phyloP scores from a whole-genome alignment of 768 basidiomycete species.

The Galerina marginata region DNA sequence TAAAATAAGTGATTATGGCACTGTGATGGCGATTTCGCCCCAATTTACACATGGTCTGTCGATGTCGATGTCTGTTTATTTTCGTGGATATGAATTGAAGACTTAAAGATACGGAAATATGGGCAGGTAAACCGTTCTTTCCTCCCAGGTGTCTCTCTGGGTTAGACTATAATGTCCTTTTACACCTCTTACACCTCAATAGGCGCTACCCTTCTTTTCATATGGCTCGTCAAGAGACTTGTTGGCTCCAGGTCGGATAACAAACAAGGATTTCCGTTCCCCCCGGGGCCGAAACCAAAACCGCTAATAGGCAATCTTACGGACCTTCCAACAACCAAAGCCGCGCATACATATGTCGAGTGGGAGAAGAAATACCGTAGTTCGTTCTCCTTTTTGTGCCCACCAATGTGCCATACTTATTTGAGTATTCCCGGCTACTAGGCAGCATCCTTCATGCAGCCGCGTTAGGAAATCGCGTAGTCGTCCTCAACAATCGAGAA shows the following conservation, averaged over 20 bases:
- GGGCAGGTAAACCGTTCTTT: no score
- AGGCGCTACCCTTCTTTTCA: background rate
- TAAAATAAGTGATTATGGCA: no score
- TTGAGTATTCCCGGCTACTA: background rate
- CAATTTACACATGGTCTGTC: no score
- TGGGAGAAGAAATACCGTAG: slow-evolving; percentile 13
- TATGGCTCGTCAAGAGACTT: background rate
- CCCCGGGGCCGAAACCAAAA: slow-evolving; percentile 25
- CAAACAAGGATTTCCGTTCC: background rate
- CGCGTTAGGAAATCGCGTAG: slow-evolving; percentile 20
- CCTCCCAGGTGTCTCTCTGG: no score
- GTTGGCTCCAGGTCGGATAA: background rate
- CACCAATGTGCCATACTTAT: no score
- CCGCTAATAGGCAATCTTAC: slow-evolving; percentile 26
- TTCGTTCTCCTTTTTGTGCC: background rate
- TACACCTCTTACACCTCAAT: no score
- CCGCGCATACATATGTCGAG: background rate
- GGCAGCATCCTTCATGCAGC: background rate
- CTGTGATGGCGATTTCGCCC: no score
- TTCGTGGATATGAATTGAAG: no score
- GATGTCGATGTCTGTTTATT: no score
- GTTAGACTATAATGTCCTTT: no score
- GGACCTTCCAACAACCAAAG: slow-evolving; percentile 2
- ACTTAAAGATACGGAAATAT: no score
- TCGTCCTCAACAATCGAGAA: slow-evolving; percentile 31